phyloP scores from a whole-genome alignment of 139 green algal species.

The Chlorella sp. region DNA sequence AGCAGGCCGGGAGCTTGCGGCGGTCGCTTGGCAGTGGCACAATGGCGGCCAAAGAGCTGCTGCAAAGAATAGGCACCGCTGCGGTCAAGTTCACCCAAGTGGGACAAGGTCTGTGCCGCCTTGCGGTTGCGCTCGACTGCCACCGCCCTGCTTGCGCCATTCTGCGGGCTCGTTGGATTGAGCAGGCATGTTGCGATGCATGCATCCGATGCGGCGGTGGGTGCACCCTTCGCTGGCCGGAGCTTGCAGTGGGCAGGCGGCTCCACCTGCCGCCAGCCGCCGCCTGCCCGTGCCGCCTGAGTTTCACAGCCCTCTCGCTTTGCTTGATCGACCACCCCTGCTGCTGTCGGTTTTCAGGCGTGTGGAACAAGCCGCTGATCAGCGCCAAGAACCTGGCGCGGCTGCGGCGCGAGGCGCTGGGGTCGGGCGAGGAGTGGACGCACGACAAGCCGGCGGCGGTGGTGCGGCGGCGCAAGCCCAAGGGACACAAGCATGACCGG shows the following conservation, averaged over 20 bases:
- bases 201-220: neutral
- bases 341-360: neutral
- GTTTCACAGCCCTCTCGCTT: too few species aligned
- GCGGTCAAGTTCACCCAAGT: slow-evolving; percentile 37
- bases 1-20: neutral
- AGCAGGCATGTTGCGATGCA: neutral
- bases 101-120: neutral
- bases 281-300: too few species aligned
- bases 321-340: too few species aligned
- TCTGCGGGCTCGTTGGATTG: too few species aligned
- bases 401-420: slow-evolving; percentile 43
- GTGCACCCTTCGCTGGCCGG: neutral
- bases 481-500: slow-evolving; percentile 66
- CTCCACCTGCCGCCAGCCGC: too few species aligned
- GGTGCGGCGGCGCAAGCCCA: slow-evolving; percentile 38
- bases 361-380: slow-evolving; percentile 59
- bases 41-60: slow-evolving; percentile 10
- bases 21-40: neutral
- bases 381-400: slow-evolving; percentile 51
- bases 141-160: neutral
- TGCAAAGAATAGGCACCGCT: slow-evolving; percentile 46
- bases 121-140: neutral
- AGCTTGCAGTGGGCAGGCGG: neutral
- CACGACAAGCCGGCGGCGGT: slow-evolving; percentile 17
- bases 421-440: slow-evolving; percentile 51